Percentiles rank a stretch among this genome's conserved stretches.
These are phyloP conservation scores for Apiospora malaysiana DNA, from an alignment of 2,329 filamentous ascomycete species.

Conservation along the genomic window DNA sequence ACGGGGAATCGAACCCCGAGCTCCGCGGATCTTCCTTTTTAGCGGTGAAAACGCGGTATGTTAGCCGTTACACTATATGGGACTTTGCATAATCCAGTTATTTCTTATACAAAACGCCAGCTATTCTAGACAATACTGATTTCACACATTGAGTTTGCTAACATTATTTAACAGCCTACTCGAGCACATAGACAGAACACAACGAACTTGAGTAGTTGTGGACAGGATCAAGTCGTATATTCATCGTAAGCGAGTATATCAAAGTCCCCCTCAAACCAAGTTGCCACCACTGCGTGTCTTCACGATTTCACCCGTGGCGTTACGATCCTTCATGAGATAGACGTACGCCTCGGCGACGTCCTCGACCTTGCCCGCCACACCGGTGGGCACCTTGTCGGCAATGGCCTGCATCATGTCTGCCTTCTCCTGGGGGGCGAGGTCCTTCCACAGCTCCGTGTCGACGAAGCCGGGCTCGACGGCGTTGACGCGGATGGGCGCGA, in stretches of 20 bases:
- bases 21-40: constrained; percentile 20
- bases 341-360: constrained; percentile 40
- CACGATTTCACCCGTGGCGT: constrained; percentile 38
- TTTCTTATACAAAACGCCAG: too few relatives aligned
- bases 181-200: too few relatives aligned
- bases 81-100: constrained; percentile 18
- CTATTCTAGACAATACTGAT: too few relatives aligned
- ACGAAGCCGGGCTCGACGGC: constrained; percentile 37
- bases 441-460: constrained; percentile 35
- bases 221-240: too few relatives aligned
- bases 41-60: constrained; percentile 29
- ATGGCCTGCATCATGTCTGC: constrained; percentile 26
- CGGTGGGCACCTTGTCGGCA: constrained; percentile 30
- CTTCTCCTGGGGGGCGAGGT: constrained; percentile 24
- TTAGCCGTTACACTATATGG: constrained; percentile 28
- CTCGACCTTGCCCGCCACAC: constrained; percentile 28
- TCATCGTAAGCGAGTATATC: too few relatives aligned
- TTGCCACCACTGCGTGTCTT: constrained; percentile 36
- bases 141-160: too few relatives aligned
- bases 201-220: too few relatives aligned
- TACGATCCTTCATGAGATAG: constrained; percentile 37
- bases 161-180: too few relatives aligned
- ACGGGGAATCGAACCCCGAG: constrained; percentile 30
- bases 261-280: constrained; percentile 25
- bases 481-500: constrained; percentile 38